phyloP scores from a whole-genome alignment of 2,329 filamentous ascomycete genomes.

The Xylariaceae sp. region DNA sequence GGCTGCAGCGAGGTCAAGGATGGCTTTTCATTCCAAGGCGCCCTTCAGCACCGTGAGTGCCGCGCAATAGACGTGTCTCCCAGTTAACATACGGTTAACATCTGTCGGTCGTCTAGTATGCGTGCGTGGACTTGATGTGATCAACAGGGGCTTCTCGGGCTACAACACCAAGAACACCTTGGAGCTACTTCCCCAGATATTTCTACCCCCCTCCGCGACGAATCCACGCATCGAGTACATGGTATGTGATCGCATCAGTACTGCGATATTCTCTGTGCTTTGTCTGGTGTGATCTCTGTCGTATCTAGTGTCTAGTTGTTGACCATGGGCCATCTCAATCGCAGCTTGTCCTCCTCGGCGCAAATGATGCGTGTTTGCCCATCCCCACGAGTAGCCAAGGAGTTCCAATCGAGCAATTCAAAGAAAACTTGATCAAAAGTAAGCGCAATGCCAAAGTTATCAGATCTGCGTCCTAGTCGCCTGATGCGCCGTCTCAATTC shows the following conservation, averaged over 20 bases:
- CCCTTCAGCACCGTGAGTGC: conserved; percentile 62
- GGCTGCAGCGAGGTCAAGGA: conserved; percentile 53
- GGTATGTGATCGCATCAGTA: conserved; percentile 39
- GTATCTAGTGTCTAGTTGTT: not conserved
- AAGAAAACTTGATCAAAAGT: conserved; percentile 56
- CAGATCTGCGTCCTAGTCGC: not conserved
- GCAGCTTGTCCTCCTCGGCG: conserved; percentile 75
- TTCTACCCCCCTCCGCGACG: conserved; percentile 57
- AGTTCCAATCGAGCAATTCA: conserved; percentile 71
- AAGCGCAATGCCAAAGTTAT: not conserved
- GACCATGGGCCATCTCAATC: not conserved
- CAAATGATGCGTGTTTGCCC: conserved; percentile 78
- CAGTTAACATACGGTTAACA: conserved; percentile 9
- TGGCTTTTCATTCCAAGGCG: conserved; percentile 70
- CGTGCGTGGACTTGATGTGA: conserved; percentile 71
- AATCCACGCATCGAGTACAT: conserved; percentile 62
- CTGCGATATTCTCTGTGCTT: conserved; percentile 2
- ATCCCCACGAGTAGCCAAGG: conserved; percentile 62
- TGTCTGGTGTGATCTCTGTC: conserved; percentile 5
- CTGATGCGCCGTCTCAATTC: not conserved
- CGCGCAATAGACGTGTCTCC: not conserved
- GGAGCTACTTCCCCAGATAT: conserved; percentile 61
- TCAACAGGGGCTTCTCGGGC: conserved; percentile 83
- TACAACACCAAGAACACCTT: conserved; percentile 78
- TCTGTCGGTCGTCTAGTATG: conserved; percentile 50